Evolutionary conservation across 305 asterid species (phyloP), one percentile per base, ranked within the genome.

Genomic region (Rubia peregrina): DNA sequence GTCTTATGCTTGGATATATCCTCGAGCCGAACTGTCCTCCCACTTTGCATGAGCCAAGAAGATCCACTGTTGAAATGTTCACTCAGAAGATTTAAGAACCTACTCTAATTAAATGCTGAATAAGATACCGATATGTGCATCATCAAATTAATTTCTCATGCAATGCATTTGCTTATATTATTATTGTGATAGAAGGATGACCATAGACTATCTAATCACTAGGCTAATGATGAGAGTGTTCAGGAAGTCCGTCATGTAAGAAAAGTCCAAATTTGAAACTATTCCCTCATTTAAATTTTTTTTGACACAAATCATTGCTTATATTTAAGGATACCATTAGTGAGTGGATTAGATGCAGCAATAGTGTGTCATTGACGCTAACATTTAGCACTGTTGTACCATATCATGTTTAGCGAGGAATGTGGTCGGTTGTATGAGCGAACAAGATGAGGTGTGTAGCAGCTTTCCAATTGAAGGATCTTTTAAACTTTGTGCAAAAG

Each of bases 191-290:
- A 77, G 77, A 41, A 3, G 3, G 78, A 77, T 5, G 69, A 72
- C 4, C 33, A 64, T 7, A 5, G 60, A 60, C 81, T 73, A 14
- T 51, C 46, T 46, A 67, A 57, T 65, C 24, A 64, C 16, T 69
- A 75, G 78, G 78, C 81, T 16, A 77, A 77, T 12, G 73, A 77
- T 13, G 56, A 78, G 46, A 60, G 42, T 9, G 73, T 61, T 0
- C 72, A 44, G 74, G 56, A 65, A 30, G 78, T 78, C 21, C 72
- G 73, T 21, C 81, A 26, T 26, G 2, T 26, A 26, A 26, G 1
- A 26, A 26, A 26, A 2, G 30, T 26, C 1, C 30, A 26, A 26
- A 26, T 26, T 26, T 26, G 30, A 26, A 26, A 26, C 30, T 26
- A 26, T 26, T 26, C 30, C 30, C 30, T 26, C 30, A 26, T 26